phyloP scores from a whole-genome alignment of 2,329 filamentous ascomycete genomes.

The Trichoderma sp. region DNA sequence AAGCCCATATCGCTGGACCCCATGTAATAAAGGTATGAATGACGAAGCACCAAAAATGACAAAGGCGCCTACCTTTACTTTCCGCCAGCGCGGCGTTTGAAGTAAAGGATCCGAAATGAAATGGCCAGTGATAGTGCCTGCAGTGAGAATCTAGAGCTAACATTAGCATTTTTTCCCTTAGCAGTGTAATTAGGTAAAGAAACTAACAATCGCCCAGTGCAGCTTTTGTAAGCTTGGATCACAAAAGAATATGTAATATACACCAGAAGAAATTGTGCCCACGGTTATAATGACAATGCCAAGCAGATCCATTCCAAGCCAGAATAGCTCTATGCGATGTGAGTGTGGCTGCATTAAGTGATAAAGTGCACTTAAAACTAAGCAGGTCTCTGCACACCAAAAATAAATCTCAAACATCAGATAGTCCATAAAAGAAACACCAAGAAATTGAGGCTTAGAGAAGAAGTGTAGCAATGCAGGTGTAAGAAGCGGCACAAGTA shows the following conservation, averaged over 20 bases:
- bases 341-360: conserved; percentile 15
- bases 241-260: conserved; percentile 12
- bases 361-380: conserved; percentile 6
- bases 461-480: background rate
- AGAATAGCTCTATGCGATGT: background rate
- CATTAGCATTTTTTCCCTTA: too few species aligned
- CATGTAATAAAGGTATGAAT: background rate
- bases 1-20: conserved; percentile 11
- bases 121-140: background rate
- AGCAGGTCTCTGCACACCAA: background rate
- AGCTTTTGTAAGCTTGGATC: conserved; percentile 6
- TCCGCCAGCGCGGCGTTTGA: conserved; percentile 5
- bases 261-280: conserved; percentile 6
- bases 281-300: conserved; percentile 7
- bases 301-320: conserved; percentile 10
- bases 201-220: conserved; percentile 12
- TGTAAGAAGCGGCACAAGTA: background rate
- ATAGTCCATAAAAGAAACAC: conserved; percentile 6
- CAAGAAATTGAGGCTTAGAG: background rate
- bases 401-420: background rate
- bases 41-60: conserved; percentile 10
- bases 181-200: background rate
- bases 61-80: conserved; percentile 5
- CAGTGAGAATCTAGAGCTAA: background rate
- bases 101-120: conserved; percentile 1